These are phyloP conservation scores for Astragalus glycyphyllos DNA, from an alignment of 306 rosid species.

Conservation along the genomic window DNA sequence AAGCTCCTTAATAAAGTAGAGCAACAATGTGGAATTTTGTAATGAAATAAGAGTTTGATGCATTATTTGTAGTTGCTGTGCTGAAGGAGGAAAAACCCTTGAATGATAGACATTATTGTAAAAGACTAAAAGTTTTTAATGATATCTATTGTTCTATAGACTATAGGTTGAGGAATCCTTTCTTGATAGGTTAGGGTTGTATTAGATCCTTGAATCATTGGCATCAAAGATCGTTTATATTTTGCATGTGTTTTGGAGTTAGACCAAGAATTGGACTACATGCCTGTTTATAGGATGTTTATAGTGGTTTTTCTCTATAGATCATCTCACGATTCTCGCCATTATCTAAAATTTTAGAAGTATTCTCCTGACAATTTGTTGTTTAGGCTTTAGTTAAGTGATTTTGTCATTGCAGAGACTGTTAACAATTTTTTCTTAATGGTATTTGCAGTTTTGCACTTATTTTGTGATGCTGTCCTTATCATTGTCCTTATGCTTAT, in stretches of 20 bases:
- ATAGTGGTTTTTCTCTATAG: neutral
- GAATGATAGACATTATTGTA: neutral
- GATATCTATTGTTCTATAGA: neutral
- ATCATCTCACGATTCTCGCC: constrained; percentile 1
- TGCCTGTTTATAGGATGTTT: too few species aligned
- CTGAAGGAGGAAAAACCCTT: neutral
- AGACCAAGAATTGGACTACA: too few species aligned
- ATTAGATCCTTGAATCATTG: constrained; percentile 1
- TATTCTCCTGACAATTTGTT: neutral
- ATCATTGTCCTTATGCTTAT: constrained; percentile 4
- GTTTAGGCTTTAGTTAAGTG: constrained; percentile 3
- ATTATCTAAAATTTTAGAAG: neutral
- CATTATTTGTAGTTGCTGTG: neutral
- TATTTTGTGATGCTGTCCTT: constrained; percentile 12
- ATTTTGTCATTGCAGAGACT: constrained; percentile 22
- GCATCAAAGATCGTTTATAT: neutral
- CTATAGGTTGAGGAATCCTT: neutral
- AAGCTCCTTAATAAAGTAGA: neutral
- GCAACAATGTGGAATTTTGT: neutral
- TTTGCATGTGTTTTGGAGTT: constrained; percentile 10
- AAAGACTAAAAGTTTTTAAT: neutral
- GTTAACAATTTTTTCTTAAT: neutral
- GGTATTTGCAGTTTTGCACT: neutral
- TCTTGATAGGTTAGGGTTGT: neutral
- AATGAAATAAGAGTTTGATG: neutral